Evolutionary conservation across 2,329 filamentous ascomycete genomes (phyloP).

Genomic region (Calonectria naviculata): DNA sequence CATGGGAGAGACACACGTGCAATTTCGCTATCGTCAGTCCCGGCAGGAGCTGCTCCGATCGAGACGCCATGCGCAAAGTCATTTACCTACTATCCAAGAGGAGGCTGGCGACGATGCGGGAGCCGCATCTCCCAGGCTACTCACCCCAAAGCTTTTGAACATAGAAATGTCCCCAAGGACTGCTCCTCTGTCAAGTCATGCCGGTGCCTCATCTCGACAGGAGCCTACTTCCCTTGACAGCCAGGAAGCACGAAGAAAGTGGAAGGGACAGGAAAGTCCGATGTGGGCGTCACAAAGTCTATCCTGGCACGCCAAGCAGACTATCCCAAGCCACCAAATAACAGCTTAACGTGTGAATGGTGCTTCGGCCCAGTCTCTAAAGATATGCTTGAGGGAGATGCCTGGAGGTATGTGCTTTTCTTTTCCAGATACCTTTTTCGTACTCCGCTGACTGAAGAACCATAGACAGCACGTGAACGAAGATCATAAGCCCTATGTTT

Average conservation of each 20-base stretch:
- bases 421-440: no score
- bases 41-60: background rate
- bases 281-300: background rate
- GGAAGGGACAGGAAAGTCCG: background rate
- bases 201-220: background rate
- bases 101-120: background rate
- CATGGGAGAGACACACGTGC: background rate
- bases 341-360: background rate
- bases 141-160: background rate
- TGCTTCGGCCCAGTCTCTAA: background rate
- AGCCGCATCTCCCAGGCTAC: background rate
- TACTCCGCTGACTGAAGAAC: background rate
- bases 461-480: background rate
- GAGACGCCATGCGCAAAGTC: background rate
- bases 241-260: background rate
- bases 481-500: constrained; percentile 1
- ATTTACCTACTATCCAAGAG: background rate
- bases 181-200: background rate
- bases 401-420: background rate
- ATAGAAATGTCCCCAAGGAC: background rate
- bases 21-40: background rate
- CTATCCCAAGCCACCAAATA: background rate
- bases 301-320: background rate
- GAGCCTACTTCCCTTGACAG: background rate
- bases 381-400: background rate